phyloP scores from a whole-genome alignment of 495 filamentous ascomycete species.

The Hyaloscypha variabilis region DNA sequence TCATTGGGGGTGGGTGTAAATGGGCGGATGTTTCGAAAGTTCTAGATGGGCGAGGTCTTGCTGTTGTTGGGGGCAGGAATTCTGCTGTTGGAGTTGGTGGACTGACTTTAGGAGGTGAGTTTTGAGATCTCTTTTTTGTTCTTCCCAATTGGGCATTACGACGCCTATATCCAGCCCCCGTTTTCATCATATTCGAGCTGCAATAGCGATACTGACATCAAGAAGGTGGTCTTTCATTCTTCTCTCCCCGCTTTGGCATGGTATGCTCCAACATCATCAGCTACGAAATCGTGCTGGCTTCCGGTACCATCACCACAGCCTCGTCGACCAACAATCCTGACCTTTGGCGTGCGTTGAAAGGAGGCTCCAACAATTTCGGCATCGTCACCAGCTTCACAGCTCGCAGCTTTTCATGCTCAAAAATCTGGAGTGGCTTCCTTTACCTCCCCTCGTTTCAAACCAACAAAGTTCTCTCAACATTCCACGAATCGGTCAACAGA shows the following conservation, averaged over 20 bases:
- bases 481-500: slow-evolving; percentile 12
- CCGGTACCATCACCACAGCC: slow-evolving; percentile 49
- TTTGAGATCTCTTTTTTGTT: too few relatives aligned
- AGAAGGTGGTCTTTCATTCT: slow-evolving; percentile 49
- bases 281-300: slow-evolving; percentile 52
- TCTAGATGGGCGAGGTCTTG: slow-evolving; percentile 40
- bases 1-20: slow-evolving; percentile 40
- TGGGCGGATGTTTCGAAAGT: slow-evolving; percentile 52
- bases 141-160: too few relatives aligned
- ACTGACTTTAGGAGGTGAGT: too few relatives aligned
- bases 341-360: slow-evolving; percentile 56
- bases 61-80: slow-evolving; percentile 53
- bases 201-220: too few relatives aligned
- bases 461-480: slow-evolving; percentile 11
- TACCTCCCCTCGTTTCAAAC: slow-evolving; percentile 11
- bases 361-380: slow-evolving; percentile 56
- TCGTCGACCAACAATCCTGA: slow-evolving; percentile 45
- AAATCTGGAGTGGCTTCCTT: slow-evolving; percentile 44
- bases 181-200: too few relatives aligned
- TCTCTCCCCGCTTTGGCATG: slow-evolving; percentile 43
- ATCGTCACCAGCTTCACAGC: slow-evolving; percentile 54
- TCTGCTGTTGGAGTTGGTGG: slow-evolving; percentile 58
- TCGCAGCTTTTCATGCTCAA: slow-evolving; percentile 41
- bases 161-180: too few relatives aligned
- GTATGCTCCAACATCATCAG: slow-evolving; percentile 46